Percentiles rank a stretch among this genome's conserved stretches.
Evolutionary conservation across 306 rosid species (phyloP).

Genomic region (Acmispon strigosus): DNA sequence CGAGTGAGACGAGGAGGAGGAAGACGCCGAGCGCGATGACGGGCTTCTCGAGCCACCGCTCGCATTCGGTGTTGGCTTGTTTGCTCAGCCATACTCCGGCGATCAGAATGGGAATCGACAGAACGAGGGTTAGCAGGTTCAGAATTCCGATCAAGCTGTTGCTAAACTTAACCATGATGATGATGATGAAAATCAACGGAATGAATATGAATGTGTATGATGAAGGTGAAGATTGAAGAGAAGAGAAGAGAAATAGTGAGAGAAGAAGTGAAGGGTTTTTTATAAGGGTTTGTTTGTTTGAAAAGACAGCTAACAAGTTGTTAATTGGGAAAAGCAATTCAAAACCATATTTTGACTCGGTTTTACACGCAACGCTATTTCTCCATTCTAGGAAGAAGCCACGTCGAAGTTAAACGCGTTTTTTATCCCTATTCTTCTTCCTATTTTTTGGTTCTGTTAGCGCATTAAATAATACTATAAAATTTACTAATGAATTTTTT

Average conservation of each 20-base stretch:
- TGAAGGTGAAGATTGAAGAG: no score
- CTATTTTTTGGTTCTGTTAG: no score
- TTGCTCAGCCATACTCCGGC: slow-evolving; percentile 61
- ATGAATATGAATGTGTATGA: not conserved
- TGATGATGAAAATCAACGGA: not conserved
- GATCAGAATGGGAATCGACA: slow-evolving; percentile 58
- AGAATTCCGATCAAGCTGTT: slow-evolving; percentile 62
- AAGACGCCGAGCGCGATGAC: slow-evolving; percentile 56
- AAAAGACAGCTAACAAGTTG: no score
- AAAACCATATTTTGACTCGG: no score
- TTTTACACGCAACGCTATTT: no score
- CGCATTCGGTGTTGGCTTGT: slow-evolving; percentile 57
- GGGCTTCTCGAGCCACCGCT: slow-evolving; percentile 55
- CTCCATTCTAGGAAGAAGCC: no score
- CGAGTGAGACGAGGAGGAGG: slow-evolving; percentile 54
- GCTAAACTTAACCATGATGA: slow-evolving; percentile 36
- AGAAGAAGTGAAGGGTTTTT: not conserved
- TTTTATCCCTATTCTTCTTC: no score
- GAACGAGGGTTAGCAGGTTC: slow-evolving; percentile 52
- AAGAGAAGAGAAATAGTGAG: not conserved
- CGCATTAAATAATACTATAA: no score
- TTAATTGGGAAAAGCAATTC: no score
- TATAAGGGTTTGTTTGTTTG: not conserved
- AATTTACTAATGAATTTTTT: no score
- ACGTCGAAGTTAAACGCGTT: no score